Base-by-base conservation (phyloP, 2,329 filamentous ascomycete genomes). In the Hyphodiscus sp. region DNA sequence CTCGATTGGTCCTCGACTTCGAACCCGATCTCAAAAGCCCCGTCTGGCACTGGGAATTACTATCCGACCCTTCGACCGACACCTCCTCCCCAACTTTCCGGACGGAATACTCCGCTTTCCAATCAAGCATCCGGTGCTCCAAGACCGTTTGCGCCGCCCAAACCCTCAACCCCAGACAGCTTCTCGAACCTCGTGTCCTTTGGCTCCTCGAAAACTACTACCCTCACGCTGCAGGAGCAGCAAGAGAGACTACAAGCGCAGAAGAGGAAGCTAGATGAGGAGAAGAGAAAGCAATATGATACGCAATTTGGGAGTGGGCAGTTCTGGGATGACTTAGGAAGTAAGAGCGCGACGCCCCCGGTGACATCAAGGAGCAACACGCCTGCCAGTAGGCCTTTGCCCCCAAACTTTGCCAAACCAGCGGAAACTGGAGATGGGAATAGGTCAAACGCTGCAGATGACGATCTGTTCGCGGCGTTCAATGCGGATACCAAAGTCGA, bases 161-260 rank as follows among this genome's bases (percentile, higher is more conserved):
- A 83, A 74, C 58, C 70, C 66, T 63, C 70, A 2, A 71, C 76
- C 13, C 60, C 73, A 54, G 89, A 94, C 67, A 90, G 86, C 73
- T 94, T 94, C 71, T 87, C 88, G 65, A 87, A 84, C 63, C 74
- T 94, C 49, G 76, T 91, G 57, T 83, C 78, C 61, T 83, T 86
- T 63, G 80, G 80, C 47, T 70, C 78, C 29, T 71, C 73, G 44
- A 69, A 69, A 51, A 80, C 78, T 29, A 86, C 83, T 69, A 94
- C 87, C 59, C 75, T 96, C 16, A 86, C 82, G 57, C 72, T 96
- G 60, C 81, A 87, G 60, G 89, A 95, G 69, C 85, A 90, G 64
- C 88, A 89, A 69, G 80, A 82, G 58, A 81, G 80, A 55, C 70
- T 86, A 41, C 78, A 83, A 59, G 79, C 76, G 3, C 82, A 86